Conservation (phyloP, 1,284 basidiomycete genomes). For the Fomitiporia mediterranea region DNA sequence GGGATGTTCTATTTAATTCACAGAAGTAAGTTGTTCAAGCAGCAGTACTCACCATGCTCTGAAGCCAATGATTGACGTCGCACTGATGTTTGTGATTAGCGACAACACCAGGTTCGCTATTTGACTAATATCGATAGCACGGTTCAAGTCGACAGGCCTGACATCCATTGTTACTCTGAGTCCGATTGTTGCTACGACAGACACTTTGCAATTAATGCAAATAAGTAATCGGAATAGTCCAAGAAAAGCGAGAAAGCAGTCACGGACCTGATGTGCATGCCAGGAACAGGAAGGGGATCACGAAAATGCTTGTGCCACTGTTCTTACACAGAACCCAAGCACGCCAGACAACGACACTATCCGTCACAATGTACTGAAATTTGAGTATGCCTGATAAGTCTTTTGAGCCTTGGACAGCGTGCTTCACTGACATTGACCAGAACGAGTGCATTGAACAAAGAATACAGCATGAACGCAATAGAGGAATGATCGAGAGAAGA, state of each 20-base stretch:
- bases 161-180: not conserved
- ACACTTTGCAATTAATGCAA: no score
- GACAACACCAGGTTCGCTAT: conserved; percentile 1
- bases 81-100: conserved; percentile 4
- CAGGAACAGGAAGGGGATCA: conserved; percentile 1
- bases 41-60: not conserved
- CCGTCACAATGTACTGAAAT: conserved; percentile 1
- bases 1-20: not conserved
- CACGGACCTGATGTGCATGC: not conserved
- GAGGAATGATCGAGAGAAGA: not conserved
- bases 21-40: not conserved
- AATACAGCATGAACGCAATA: not conserved
- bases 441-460: conserved; percentile 1
- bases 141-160: not conserved
- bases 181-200: not conserved
- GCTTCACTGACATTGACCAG: not conserved
- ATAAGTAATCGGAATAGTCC: not conserved
- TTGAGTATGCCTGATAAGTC: no score
- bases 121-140: conserved; percentile 1
- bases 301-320: not conserved
- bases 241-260: not conserved
- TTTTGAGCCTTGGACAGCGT: no score
- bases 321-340: conserved; percentile 3
- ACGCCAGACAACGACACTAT: conserved; percentile 12
- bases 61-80: conserved; percentile 1